Conservation (phyloP, 2,329 filamentous ascomycete species). For the Botryotinia narcissicola region DNA sequence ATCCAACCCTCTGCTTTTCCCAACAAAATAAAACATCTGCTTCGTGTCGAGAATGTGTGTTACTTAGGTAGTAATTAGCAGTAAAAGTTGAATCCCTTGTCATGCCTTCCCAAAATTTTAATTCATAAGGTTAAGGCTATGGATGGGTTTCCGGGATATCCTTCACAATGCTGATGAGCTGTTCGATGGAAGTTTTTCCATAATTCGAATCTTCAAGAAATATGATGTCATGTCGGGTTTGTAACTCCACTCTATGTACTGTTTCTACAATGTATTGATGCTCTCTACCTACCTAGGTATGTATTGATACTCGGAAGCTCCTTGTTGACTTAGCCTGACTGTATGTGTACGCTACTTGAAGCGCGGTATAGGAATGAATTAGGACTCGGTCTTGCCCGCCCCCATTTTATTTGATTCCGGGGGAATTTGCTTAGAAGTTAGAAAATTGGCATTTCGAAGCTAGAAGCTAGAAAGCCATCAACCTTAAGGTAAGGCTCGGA, state of each 20-base stretch:
- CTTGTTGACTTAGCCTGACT: not conserved
- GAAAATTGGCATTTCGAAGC: no score
- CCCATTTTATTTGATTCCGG: not conserved
- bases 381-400: not conserved
- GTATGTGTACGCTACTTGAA: not conserved
- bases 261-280: not conserved
- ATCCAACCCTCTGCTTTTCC: not conserved
- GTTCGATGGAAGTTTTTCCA: not conserved
- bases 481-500: not conserved
- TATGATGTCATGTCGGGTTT: not conserved
- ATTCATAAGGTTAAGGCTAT: no score
- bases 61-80: not conserved
- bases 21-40: not conserved
- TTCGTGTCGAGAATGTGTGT: not conserved
- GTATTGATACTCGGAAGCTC: not conserved
- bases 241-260: not conserved
- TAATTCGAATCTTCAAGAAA: not conserved
- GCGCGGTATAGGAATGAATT: not conserved
- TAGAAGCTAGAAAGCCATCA: not conserved
- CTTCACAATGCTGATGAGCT: slow-evolving; percentile 4
- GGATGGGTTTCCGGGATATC: not conserved
- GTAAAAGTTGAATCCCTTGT: not conserved
- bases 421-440: not conserved
- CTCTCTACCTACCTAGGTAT: not conserved
- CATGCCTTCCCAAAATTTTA: not conserved